Evolutionary conservation across 345 rosid species (phyloP), one percentile per base, ranked within the genome.

Genomic region (Arabidopsis thaliana): DNA sequence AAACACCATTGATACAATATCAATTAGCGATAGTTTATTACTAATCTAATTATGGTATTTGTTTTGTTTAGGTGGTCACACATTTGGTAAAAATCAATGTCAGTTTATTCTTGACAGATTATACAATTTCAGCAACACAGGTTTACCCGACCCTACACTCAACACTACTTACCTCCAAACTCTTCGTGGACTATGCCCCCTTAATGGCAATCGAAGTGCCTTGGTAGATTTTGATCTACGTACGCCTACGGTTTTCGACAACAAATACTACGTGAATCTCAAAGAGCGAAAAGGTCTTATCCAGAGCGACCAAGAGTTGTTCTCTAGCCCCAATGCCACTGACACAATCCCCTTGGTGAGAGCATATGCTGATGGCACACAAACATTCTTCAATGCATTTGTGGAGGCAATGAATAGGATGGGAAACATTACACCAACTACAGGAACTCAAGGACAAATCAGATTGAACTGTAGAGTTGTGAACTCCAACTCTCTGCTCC

Each of bases 11-110:
- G 32, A 28, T 28, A 28, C 32, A 28, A 28, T 28, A 28, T 3
- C 32, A 28, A 6, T 36, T 9, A 53, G 0, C n/a, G 8, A 62
- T 16, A 16, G 24, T 72, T 72, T 24, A 13, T 61, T 46, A 46
- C 1, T 40, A 10, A 72, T 51, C 2, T 50, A 8, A 48, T 4
- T 38, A 28, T 40, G 52, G 5, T 56, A 8, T 23, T 55, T 65
- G 2, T 42, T 69, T 45, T 52, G 60, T 33, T 33, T 67, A 84
- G 95, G 93, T 3, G 82, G 82, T 33, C 96, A 87, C 65, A 82
- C 93, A 50, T 81, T 89, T 67, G 96, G 96, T 25, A 62, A 72
- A 53, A 91, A 88, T 6, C 84, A 72, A 73, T 89, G 96, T 44
- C 53, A 46, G 1, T 79, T 86, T 52, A 86, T 87, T 71, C 61